Conservation (phyloP, 768 basidiomycete genomes). For the Macrolepiota fuliginosa region DNA sequence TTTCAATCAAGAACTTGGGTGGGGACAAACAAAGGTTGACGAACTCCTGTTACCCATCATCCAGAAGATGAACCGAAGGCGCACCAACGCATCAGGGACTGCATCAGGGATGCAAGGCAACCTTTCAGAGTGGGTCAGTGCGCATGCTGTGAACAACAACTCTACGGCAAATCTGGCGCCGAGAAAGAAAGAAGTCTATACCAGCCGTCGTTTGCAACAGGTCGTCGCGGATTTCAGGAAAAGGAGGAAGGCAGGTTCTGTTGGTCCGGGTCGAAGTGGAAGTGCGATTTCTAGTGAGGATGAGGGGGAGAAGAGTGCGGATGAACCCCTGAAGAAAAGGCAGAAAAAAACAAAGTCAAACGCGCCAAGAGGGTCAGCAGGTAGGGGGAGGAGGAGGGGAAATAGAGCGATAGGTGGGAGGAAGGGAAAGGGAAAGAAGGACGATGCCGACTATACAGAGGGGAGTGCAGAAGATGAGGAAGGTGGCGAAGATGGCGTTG, state of each 20-base stretch:
- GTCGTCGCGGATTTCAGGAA: constrained; percentile 81
- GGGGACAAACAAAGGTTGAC: constrained; percentile 82
- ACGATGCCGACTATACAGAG: constrained; percentile 2
- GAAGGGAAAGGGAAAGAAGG: neutral
- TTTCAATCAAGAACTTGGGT: constrained; percentile 74
- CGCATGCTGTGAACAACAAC: constrained; percentile 46
- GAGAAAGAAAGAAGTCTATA: constrained; percentile 75
- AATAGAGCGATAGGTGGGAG: constrained; percentile 11
- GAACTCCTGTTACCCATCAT: constrained; percentile 91
- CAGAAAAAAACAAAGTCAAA: constrained; percentile 15
- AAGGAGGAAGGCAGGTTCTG: constrained; percentile 37
- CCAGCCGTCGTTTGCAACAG: constrained; percentile 84
- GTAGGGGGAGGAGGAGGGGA: constrained; percentile 15
- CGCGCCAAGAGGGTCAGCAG: neutral
- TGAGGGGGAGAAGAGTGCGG: constrained; percentile 14
- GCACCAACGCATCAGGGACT: constrained; percentile 40
- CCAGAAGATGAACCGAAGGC: constrained; percentile 78
- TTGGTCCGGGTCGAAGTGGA: constrained; percentile 16
- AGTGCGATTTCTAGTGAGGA: constrained; percentile 23
- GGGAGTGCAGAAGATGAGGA: constrained; percentile 11
- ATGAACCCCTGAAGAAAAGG: constrained; percentile 24
- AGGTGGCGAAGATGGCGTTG: constrained; percentile 11
- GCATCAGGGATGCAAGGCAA: constrained; percentile 76
- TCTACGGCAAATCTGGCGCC: constrained; percentile 65
- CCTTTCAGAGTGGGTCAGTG: constrained; percentile 72